These are phyloP conservation scores for Austroboletus niveus DNA, from an alignment of 1,284 basidiomycete genomes.

Conservation along the genomic window DNA sequence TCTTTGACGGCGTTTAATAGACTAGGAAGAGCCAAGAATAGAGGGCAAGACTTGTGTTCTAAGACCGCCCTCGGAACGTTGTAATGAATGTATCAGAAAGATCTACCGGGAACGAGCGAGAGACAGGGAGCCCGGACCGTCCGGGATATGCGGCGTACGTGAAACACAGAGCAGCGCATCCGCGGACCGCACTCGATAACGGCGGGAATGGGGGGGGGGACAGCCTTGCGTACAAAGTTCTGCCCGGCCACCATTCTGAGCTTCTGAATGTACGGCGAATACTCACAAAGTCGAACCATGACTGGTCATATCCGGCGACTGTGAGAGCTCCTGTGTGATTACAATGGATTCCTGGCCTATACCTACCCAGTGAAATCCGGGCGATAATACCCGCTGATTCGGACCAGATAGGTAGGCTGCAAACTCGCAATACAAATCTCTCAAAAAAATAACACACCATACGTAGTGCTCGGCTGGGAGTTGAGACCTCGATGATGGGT, in stretches of 20 bases:
- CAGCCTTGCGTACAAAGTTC: not conserved
- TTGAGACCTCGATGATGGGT: not conserved
- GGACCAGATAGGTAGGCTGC: no score
- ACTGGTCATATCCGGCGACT: not conserved
- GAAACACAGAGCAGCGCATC: no score
- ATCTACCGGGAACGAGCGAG: not conserved
- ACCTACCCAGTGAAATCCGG: no score
- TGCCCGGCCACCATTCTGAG: not conserved
- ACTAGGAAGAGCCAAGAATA: not conserved
- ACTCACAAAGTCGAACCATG: not conserved
- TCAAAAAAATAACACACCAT: not conserved
- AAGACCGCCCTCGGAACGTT: not conserved
- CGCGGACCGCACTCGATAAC: not conserved
- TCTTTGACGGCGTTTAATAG: not conserved
- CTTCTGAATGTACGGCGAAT: slow-evolving; percentile 1
- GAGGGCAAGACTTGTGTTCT: not conserved
- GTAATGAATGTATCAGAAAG: not conserved
- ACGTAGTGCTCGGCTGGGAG: not conserved
- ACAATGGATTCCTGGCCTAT: no score
- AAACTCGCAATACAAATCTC: no score
- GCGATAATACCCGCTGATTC: no score
- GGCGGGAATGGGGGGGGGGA: not conserved
- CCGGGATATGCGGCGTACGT: not conserved
- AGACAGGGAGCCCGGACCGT: not conserved
- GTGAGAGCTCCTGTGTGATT: no score